Percentiles rank a stretch among this genome's conserved stretches.
These are phyloP conservation scores for Polygonum aviculare DNA, from an alignment of 148 eudicot species.

Conservation along the genomic window DNA sequence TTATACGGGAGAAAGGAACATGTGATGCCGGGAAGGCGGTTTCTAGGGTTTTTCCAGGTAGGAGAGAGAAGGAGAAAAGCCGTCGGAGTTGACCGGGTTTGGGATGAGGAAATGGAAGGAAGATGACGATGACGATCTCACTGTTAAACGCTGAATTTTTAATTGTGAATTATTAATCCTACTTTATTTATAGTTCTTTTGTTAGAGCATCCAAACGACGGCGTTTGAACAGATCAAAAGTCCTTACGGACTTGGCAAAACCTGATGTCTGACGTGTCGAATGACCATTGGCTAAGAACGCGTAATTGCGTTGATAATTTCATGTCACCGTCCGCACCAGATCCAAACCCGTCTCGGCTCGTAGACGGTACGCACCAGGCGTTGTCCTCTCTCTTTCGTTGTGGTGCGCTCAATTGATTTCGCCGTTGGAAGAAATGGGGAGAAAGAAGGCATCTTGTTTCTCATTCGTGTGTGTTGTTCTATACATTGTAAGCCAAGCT, in stretches of 20 bases:
- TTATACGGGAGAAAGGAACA: background rate
- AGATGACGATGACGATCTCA: background rate
- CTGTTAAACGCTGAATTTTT: constrained; percentile 1
- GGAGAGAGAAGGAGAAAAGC: constrained; percentile 13
- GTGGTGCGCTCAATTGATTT: background rate
- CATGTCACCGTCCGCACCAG: constrained; percentile 4
- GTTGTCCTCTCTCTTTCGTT: background rate
- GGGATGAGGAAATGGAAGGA: background rate
- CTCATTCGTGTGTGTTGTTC: background rate
- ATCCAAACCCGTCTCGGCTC: background rate
- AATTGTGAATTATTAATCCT: background rate
- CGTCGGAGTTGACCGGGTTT: constrained; percentile 34
- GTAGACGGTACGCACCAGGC: background rate
- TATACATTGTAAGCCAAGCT: constrained; percentile 22
- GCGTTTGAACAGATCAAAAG: background rate
- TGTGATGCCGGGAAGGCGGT: background rate
- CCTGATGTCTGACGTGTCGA: background rate
- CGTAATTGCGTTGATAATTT: background rate
- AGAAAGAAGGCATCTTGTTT: background rate
- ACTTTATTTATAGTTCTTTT: background rate
- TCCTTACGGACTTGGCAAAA: background rate
- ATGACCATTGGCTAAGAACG: background rate
- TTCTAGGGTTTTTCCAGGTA: constrained; percentile 29
- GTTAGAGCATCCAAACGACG: background rate
- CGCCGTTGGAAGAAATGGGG: constrained; percentile 1